Base-by-base conservation (phyloP, 2,329 filamentous ascomycete species). In the Rhexocercosporidium sp. region DNA sequence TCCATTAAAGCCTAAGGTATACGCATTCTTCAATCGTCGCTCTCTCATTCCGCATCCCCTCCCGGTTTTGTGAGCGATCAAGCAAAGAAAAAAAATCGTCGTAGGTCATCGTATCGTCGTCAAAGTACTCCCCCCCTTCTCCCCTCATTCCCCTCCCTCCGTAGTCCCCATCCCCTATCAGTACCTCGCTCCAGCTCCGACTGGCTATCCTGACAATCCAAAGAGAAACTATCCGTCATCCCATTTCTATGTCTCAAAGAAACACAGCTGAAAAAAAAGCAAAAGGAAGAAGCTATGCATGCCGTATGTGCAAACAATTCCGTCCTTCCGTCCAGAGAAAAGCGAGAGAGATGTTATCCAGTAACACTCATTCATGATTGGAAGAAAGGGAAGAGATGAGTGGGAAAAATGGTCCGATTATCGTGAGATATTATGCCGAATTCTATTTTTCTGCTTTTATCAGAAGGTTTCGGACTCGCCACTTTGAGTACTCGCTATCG, bases 381-480 rank as follows among this genome's bases (percentile, higher is more conserved):
- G 34, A 12, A 3, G 22, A 8, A 22, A 39, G 12, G n/a, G 20
- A 12, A 27, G 5, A 41, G 54, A 16, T 31, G 25, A 65, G 22
- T 16, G 22, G 51, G 44, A 47, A 59, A 66, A 44, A 27, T 62
- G 27, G 49, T 51, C 41, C 46, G 59, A 11, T 57, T 37, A 69
- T 71, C 67, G 67, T 60, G 69, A 71, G 69, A 71, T 67, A 64
- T 53, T 53, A 65, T 54, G 39, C 54, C 61, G 59, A 66, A 69
- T 29, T 69, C 66, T 69, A 71, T 68, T 56, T 62, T 57, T 68
- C 54, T 62, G 16, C 22, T 51, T 6, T 29, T 6, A 46, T 69
- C 53, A 86, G 74, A 86, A 86, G 57, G 83, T 86, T 73, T 86
- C 84, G 37, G 82, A 83, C 67, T 86, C 84, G 67, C 69, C 75